Percentiles rank a stretch among this genome's conserved stretches.
Evolutionary conservation across 768 basidiomycete species (phyloP).

Genomic region (Hygrophorus pudorinus): DNA sequence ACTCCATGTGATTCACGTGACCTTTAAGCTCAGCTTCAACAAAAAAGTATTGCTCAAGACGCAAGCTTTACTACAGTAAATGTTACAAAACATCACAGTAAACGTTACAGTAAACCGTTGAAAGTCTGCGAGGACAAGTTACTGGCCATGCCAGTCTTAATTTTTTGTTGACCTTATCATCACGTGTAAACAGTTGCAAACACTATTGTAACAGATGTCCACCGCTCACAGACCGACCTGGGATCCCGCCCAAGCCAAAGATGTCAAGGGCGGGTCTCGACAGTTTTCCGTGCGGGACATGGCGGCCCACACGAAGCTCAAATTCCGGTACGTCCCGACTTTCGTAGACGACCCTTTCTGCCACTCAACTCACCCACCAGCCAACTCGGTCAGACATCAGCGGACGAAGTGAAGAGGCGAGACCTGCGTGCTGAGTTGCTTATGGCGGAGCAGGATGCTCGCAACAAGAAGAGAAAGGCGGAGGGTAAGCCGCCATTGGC

Average conservation of each 20-base stretch:
- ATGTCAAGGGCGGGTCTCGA: conserved; percentile 85
- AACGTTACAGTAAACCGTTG: too few species aligned
- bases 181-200: too few species aligned
- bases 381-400: conserved; percentile 85
- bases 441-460: conserved; percentile 77
- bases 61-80: too few species aligned
- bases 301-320: conserved; percentile 94
- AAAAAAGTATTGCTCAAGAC: too few species aligned
- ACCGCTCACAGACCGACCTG: conserved; percentile 94
- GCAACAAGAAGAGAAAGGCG: conserved; percentile 87
- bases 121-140: too few species aligned
- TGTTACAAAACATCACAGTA: too few species aligned
- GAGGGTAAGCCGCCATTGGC: conserved; percentile 56
- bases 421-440: conserved; percentile 81
- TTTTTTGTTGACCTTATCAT: too few species aligned
- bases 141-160: too few species aligned
- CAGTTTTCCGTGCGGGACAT: conserved; percentile 92
- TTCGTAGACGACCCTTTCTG: neutral
- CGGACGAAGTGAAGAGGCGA: conserved; percentile 61
- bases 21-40: too few species aligned
- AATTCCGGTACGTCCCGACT: conserved; percentile 65
- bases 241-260: conserved; percentile 92
- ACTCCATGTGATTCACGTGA: too few species aligned
- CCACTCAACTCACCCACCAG: conserved; percentile 22
- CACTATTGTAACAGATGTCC: conserved; percentile 44